Base-by-base conservation (phyloP, 2,329 filamentous ascomycete species). In the Claviceps africana region DNA sequence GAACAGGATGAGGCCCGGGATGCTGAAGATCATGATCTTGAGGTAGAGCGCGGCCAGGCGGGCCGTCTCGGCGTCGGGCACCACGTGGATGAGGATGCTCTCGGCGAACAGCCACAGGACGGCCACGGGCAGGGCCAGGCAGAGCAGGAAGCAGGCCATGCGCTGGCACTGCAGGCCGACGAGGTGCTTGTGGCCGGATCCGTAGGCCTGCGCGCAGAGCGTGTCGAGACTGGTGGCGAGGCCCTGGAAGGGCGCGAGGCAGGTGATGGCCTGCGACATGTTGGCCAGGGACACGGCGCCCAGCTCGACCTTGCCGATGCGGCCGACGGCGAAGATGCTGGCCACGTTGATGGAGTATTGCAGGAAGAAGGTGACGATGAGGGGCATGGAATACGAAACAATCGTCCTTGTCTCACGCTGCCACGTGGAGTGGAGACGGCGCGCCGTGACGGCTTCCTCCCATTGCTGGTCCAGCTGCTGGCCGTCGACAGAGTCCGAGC, bases 191-290 rank as follows among this genome's bases (percentile, higher is more conserved):
- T 85, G 86, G 0, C 91, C 91, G 0, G 87, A 94, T 2, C 93
- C 91, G 64, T 94, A 97, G 0, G 93, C 91, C 67, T 97, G 91
- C 0, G 91, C 81, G 65, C 91, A 96, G 2, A 97, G 80, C 0
- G 91, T 97, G 67, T 97, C 91, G 39, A 97, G 74, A 57, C 85
- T 88, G 4, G 91, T 97, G 1, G 89, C 85, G 15, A 97, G 75
- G n/a, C 89, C 86, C 62, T 89, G 85, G 62, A 87, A 85, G 17
- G 87, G 81, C 0, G 84, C 85, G 60, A 86, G 83, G 53, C 85
- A 87, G 15, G 79, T 86, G 59, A 93, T 90, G 57, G 82, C 88
- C 30, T 83, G 83, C 2, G 85, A 87, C 86, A 91, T 91, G 60
- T 82, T 82, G 55, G 70, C 70, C 59, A 73, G 61, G 30, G 69